Conservation (phyloP, 2,329 filamentous ascomycete species). For the Cadophora sp. region DNA sequence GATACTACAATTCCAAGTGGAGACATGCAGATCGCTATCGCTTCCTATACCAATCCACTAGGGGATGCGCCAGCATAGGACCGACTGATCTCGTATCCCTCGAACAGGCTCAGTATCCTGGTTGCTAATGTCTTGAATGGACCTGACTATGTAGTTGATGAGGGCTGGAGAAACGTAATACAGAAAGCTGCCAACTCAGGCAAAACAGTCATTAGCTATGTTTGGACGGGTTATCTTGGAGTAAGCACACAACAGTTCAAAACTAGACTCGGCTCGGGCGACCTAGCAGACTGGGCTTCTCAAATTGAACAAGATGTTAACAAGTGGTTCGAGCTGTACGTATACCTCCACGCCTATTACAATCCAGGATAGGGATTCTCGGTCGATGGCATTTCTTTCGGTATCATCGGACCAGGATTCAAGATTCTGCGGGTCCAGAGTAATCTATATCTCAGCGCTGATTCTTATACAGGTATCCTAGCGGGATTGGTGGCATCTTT, state of each 20-base stretch:
- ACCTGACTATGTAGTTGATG: constrained; percentile 21
- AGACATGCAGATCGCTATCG: constrained; percentile 22
- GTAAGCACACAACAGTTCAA: neutral
- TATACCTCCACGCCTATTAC: too few species aligned
- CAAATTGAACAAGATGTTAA: constrained; percentile 41
- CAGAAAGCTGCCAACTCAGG: constrained; percentile 14
- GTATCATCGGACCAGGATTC: too few species aligned
- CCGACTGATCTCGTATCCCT: constrained; percentile 18
- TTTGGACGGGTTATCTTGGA: constrained; percentile 27
- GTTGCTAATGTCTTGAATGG: constrained; percentile 29
- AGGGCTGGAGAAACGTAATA: constrained; percentile 23
- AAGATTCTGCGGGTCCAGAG: too few species aligned
- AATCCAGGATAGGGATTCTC: too few species aligned
- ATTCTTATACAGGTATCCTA: neutral
- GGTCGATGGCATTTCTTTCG: too few species aligned
- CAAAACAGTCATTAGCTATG: constrained; percentile 27
- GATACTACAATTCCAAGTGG: too few species aligned
- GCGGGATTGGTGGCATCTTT: constrained; percentile 44
- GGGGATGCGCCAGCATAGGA: constrained; percentile 25
- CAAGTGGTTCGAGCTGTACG: constrained; percentile 32
- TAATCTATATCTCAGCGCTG: too few species aligned
- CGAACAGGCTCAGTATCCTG: constrained; percentile 17
- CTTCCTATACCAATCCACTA: constrained; percentile 26
- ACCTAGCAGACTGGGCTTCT: constrained; percentile 34
- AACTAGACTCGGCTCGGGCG: neutral